A percentile compares a stretch with the other conserved stretches of the same genome.
Evolutionary conservation across 176 grass and related monocot species (phyloP).

Genomic region (Stipa capillata): DNA sequence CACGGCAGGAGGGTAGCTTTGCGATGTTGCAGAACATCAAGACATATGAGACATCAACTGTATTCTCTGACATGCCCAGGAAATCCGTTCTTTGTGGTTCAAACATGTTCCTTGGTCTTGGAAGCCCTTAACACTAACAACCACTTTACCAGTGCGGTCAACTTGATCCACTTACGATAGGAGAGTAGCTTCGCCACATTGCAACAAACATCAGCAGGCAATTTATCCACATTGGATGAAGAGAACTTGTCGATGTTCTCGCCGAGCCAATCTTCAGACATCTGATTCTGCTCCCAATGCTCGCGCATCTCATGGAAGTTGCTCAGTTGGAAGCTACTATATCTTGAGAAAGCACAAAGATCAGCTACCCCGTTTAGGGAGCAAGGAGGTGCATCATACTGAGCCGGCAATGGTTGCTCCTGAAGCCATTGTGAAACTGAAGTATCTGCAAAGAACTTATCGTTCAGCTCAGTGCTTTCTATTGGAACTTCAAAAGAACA

Average conservation of each 20-base stretch:
- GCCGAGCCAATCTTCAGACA: not conserved
- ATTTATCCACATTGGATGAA: not conserved
- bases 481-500: not conserved
- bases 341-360: slow-evolving; percentile 4
- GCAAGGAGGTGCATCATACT: not conserved
- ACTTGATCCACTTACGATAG: not conserved
- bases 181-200: not conserved
- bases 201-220: not conserved
- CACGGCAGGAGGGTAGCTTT: too few relatives aligned
- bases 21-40: too few relatives aligned
- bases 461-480: too few relatives aligned
- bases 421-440: not conserved
- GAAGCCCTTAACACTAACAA: not conserved
- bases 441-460: not conserved
- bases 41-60: too few relatives aligned
- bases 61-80: not conserved
- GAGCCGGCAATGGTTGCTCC: not conserved
- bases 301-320: not conserved
- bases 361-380: not conserved
- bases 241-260: not conserved
- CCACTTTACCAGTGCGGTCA: not conserved
- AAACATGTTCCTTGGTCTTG: not conserved
- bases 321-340: not conserved
- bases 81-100: not conserved
- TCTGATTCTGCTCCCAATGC: not conserved